Conservation (phyloP, 495 filamentous ascomycete genomes). For the Xylona heveae region DNA sequence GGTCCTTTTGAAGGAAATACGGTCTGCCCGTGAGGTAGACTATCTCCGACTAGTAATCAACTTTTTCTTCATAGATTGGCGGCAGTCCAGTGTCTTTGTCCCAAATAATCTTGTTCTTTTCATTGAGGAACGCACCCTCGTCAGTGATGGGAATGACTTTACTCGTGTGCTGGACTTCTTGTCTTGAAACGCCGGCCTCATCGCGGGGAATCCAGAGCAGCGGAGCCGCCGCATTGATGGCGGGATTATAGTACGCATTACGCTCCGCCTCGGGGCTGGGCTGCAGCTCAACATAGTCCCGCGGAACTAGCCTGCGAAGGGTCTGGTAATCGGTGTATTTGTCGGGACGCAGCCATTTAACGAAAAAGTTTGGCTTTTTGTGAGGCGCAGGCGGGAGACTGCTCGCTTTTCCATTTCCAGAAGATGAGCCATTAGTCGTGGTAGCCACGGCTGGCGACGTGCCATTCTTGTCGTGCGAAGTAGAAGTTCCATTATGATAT, state of each 20-base stretch:
- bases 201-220: constrained; percentile 52
- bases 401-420: constrained; percentile 20
- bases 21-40: too few species aligned
- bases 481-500: constrained; percentile 12
- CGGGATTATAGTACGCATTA: constrained; percentile 45
- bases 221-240: constrained; percentile 34
- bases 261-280: constrained; percentile 32
- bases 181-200: constrained; percentile 35
- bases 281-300: constrained; percentile 22
- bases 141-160: constrained; percentile 34
- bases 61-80: constrained; percentile 17
- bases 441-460: constrained; percentile 13
- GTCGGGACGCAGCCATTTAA: constrained; percentile 62
- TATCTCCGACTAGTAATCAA: constrained; percentile 14
- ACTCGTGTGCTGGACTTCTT: constrained; percentile 38
- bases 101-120: constrained; percentile 38
- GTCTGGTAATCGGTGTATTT: constrained; percentile 47
- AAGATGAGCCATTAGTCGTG: constrained; percentile 10
- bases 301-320: constrained; percentile 52
- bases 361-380: constrained; percentile 33
- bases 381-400: constrained; percentile 15
- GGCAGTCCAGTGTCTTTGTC: constrained; percentile 16
- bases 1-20: too few species aligned
- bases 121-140: constrained; percentile 40
- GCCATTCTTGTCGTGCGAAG: constrained; percentile 11